Base-by-base conservation (phyloP, 495 filamentous ascomycete species). In the Rhypophila decipiens region DNA sequence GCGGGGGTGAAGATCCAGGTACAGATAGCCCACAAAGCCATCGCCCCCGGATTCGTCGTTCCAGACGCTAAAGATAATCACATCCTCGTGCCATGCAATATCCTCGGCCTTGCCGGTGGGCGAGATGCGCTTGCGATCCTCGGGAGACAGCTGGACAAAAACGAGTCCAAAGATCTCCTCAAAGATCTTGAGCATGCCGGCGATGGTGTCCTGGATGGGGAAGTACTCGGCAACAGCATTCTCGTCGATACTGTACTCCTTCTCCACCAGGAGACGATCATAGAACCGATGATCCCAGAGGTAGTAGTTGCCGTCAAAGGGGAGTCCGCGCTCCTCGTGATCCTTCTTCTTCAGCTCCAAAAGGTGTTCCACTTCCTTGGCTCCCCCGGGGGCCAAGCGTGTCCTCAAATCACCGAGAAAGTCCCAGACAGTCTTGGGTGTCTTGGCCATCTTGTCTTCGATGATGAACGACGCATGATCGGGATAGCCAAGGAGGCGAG, bases 361-460 rank as follows among this genome's bases (percentile, higher is more conserved):
- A 33, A 97, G 70, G 39, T 79, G 77, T 27, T 79, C 67, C 42
- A 84, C 80, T 66, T 98, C 93, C 61, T 84, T 79, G 56, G 73
- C 63, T 13, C 91, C 93, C 20, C 90, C 91, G 13, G 84, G 76
- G 1, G 82, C 77, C 41, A 98, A 71, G 36, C 86, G 79, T 10
- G 68, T 66, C 47, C 88, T 82, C 53, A 98, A 71, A 64, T 95
- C 91, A 5, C 75, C 80, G 17, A 98, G 65, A 66, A 98, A 96
- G 44, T 80, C 78, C 56, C 90, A 71, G 0, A 98, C 94, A 0
- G 84, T 88, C 68, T 88, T 79, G 0, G 90, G 82, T 1, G 81
- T 85, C 75, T 97, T 96, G 46, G 90, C 90, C 94, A 98, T 98
- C 78, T 95, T 96, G 49, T 93, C 87, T 64, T 96, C 91, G 38